phyloP scores from a whole-genome alignment of 73 alveolate genomes.

The Tetrahymena malaccensis region DNA sequence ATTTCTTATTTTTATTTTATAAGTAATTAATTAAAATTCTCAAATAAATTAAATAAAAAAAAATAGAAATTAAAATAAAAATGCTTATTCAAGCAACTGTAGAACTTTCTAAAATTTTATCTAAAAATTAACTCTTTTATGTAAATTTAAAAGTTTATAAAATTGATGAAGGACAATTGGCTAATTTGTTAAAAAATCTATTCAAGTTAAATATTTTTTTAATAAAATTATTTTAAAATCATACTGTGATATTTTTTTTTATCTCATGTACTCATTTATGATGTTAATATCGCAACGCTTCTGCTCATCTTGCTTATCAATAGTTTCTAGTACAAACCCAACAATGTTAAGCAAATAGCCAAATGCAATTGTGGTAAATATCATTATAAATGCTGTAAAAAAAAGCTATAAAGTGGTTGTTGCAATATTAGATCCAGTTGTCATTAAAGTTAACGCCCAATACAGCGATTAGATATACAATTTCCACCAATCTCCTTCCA shows the following conservation, averaged over 20 bases:
- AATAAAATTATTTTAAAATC: neutral
- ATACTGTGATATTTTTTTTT: neutral
- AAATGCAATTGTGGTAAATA: neutral
- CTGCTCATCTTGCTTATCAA: neutral
- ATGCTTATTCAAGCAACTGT: too few species aligned
- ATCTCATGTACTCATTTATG: neutral
- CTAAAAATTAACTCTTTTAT: too few species aligned
- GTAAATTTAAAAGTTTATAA: too few species aligned
- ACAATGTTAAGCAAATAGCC: neutral
- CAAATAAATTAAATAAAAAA: too few species aligned
- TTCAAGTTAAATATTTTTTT: neutral
- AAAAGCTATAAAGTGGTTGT: neutral
- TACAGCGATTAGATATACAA: neutral
- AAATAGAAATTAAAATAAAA: too few species aligned
- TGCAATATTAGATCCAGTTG: neutral
- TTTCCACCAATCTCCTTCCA: neutral
- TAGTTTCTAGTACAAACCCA: neutral
- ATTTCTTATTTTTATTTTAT: neutral
- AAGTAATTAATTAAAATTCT: too few species aligned
- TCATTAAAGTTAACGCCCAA: neutral
- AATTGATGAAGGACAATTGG: too few species aligned
- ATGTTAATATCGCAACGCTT: neutral
- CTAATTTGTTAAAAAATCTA: too few species aligned
- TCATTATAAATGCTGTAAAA: neutral
- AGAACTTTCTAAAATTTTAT: too few species aligned